Percentiles rank a stretch among this genome's conserved stretches.
phyloP scores from a whole-genome alignment of 495 filamentous ascomycete species.

The Lasiosphaeria miniovina region DNA sequence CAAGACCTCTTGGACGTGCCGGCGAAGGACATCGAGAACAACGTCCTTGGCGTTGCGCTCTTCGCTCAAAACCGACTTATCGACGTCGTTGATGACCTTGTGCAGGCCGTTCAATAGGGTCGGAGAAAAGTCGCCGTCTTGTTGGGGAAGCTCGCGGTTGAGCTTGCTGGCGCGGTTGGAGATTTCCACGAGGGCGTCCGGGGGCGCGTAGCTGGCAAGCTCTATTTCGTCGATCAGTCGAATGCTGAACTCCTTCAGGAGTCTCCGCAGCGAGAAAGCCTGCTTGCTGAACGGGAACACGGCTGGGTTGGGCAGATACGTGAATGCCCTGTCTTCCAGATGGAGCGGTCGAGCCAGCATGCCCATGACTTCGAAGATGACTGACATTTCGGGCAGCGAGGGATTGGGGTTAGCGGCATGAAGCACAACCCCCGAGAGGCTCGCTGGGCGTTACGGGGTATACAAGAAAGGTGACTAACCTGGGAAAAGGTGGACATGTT shows the following conservation, averaged over 20 bases:
- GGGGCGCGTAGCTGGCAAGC: background rate
- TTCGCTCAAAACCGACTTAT: constrained; percentile 19
- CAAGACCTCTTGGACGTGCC: constrained; percentile 26
- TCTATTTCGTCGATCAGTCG: constrained; percentile 12
- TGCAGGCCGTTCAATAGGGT: constrained; percentile 18
- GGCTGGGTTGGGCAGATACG: constrained; percentile 44
- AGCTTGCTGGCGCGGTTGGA: constrained; percentile 6
- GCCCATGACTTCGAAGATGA: constrained; percentile 43
- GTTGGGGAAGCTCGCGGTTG: constrained; percentile 2
- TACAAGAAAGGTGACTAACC: constrained; percentile 18
- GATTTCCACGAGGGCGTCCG: constrained; percentile 8
- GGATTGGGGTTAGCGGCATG: background rate
- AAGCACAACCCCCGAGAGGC: background rate
- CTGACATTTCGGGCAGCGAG: constrained; percentile 18
- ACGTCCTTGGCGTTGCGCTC: constrained; percentile 16
- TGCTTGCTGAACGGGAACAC: constrained; percentile 34
- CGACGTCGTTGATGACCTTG: constrained; percentile 18
- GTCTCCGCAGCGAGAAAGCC: constrained; percentile 25
- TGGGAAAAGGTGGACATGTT: constrained; percentile 38
- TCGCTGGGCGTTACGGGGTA: background rate
- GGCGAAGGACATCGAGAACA: constrained; percentile 24
- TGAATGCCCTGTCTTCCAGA: constrained; percentile 33
- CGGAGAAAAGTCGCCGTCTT: constrained; percentile 16
- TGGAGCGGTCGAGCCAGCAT: constrained; percentile 40
- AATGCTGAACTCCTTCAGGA: constrained; percentile 24